Conservation (phyloP, 2,329 filamentous ascomycete species). For the Sphaerulina musiva region DNA sequence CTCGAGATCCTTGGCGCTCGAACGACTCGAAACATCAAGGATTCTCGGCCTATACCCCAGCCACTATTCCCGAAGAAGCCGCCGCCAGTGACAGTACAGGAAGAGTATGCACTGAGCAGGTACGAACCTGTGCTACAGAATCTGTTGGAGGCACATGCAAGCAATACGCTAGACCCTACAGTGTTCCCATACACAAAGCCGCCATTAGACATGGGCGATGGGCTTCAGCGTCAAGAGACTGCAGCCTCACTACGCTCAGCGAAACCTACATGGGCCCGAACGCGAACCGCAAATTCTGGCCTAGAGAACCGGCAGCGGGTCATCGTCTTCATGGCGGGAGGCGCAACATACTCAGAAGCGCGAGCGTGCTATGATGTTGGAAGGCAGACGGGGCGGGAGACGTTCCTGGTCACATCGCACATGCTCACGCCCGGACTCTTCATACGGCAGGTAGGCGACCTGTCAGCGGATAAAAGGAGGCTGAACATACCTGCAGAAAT, state of each 20-base stretch:
- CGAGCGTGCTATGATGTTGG: conserved; percentile 84
- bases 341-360: conserved; percentile 87
- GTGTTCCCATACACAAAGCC: conserved; percentile 47
- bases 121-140: conserved; percentile 75
- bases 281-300: conserved; percentile 51
- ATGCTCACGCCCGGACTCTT: conserved; percentile 85
- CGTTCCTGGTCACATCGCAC: conserved; percentile 85
- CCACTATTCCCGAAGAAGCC: conserved; percentile 67
- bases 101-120: conserved; percentile 80
- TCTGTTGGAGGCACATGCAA: conserved; percentile 66
- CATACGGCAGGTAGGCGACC: conserved; percentile 71
- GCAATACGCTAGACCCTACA: conserved; percentile 38
- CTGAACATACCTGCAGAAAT: conserved; percentile 76
- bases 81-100: conserved; percentile 50
- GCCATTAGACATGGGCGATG: conserved; percentile 55
- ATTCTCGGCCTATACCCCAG: conserved; percentile 57
- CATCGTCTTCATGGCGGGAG: conserved; percentile 90
- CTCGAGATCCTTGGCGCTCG: conserved; percentile 75
- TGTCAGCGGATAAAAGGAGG: conserved; percentile 66
- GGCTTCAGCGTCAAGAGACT: conserved; percentile 46
- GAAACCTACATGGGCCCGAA: conserved; percentile 91
- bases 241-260: conserved; percentile 73
- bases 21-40: conserved; percentile 67
- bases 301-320: conserved; percentile 82
- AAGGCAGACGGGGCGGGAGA: conserved; percentile 63